phyloP scores from a whole-genome alignment of 2,329 filamentous ascomycete genomes.

The Septoria petroselini region DNA sequence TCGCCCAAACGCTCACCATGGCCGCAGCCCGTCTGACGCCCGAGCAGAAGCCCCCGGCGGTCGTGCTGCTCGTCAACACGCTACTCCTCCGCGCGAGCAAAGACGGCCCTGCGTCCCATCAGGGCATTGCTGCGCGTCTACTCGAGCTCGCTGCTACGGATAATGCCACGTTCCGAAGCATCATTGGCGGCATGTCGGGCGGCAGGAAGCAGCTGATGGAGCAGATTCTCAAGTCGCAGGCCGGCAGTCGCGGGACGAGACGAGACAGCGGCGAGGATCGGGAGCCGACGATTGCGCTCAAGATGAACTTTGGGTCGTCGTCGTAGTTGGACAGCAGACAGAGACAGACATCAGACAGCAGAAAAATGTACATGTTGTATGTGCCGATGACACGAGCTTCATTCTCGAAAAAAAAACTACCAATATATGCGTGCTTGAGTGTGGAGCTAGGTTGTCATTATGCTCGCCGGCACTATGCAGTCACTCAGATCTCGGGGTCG shows the following conservation, averaged over 20 bases:
- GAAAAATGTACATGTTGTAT: too few species aligned
- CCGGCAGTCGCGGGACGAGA: slow-evolving; percentile 44
- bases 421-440: neutral
- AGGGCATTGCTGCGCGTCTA: slow-evolving; percentile 71
- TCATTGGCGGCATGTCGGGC: slow-evolving; percentile 68
- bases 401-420: neutral
- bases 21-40: slow-evolving; percentile 55
- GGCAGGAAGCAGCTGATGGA: slow-evolving; percentile 72
- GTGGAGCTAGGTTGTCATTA: slow-evolving; percentile 3
- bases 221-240: slow-evolving; percentile 54
- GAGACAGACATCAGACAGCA: neutral
- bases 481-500: slow-evolving; percentile 1
- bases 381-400: neutral
- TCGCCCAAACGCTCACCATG: slow-evolving; percentile 72
- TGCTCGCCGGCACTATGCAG: slow-evolving; percentile 11
- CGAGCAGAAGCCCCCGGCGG: slow-evolving; percentile 49
- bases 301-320: slow-evolving; percentile 73
- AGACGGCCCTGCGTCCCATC: slow-evolving; percentile 50
- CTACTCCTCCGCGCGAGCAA: slow-evolving; percentile 71
- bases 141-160: slow-evolving; percentile 78
- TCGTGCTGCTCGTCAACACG: slow-evolving; percentile 73
- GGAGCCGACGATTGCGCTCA: slow-evolving; percentile 81
- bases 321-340: neutral
- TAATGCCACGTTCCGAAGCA: slow-evolving; percentile 66
- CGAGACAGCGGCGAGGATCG: slow-evolving; percentile 47